Percentiles rank a stretch among this genome's conserved stretches.
Conservation (phyloP, 306 rosid genomes). For the Cucurbita maxima region DNA sequence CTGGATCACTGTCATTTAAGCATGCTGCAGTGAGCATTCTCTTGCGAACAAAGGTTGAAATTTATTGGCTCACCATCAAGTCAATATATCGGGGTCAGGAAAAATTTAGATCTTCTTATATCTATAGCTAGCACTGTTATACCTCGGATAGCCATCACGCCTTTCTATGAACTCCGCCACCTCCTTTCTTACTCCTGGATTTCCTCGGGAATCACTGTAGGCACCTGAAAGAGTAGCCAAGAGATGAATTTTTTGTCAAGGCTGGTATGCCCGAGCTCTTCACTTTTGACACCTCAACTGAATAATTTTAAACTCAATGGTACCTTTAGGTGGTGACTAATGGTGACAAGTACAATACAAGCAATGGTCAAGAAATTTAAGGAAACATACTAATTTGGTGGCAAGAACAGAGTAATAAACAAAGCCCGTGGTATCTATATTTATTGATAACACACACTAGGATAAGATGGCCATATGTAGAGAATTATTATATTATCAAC, state of each 20-base stretch:
- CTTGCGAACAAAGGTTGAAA: background rate
- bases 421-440: background rate
- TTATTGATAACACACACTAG: background rate
- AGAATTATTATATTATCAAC: background rate
- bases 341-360: background rate
- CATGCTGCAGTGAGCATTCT: slow-evolving; percentile 7
- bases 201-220: slow-evolving; percentile 91
- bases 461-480: background rate
- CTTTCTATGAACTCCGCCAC: slow-evolving; percentile 79
- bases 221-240: slow-evolving; percentile 45
- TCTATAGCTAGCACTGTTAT: slow-evolving; percentile 5
- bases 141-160: slow-evolving; percentile 99
- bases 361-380: background rate
- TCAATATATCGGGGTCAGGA: background rate
- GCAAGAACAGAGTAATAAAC: background rate
- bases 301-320: background rate
- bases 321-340: background rate
- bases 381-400: background rate
- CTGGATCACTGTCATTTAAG: slow-evolving; percentile 66
- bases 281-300: background rate
- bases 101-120: background rate
- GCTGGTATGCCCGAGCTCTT: background rate
- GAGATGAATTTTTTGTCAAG: background rate
- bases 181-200: slow-evolving; percentile 85
- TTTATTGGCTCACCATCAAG: background rate